Conservation (phyloP, 2,329 filamentous ascomycete genomes). For the Aschersonia sp. region DNA sequence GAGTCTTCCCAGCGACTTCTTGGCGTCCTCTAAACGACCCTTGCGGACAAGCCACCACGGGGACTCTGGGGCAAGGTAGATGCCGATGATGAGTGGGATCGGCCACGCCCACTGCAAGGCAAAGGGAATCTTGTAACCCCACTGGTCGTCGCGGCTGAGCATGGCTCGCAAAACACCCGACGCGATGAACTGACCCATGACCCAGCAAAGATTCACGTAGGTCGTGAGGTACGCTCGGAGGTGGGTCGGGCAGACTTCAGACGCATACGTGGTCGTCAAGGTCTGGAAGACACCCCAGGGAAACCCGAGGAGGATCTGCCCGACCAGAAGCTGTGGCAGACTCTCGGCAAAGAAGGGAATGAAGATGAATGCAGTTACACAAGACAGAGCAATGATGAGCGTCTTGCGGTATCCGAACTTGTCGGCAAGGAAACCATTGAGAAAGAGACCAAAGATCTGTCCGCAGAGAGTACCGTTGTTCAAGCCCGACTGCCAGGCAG, state of each 20-base stretch:
- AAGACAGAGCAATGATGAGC: slow-evolving; percentile 25
- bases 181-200: slow-evolving; percentile 31
- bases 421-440: slow-evolving; percentile 33
- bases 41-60: slow-evolving; percentile 35
- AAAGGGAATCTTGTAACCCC: slow-evolving; percentile 33
- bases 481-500: slow-evolving; percentile 37
- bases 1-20: slow-evolving; percentile 22
- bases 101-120: slow-evolving; percentile 35
- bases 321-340: slow-evolving; percentile 25
- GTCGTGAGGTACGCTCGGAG: slow-evolving; percentile 34
- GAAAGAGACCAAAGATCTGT: slow-evolving; percentile 33
- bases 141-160: slow-evolving; percentile 20
- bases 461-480: slow-evolving; percentile 32
- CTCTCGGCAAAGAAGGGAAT: slow-evolving; percentile 30
- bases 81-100: slow-evolving; percentile 25
- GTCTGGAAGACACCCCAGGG: slow-evolving; percentile 34
- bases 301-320: slow-evolving; percentile 30
- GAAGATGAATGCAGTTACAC: slow-evolving; percentile 29
- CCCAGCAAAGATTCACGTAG: slow-evolving; percentile 35
- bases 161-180: slow-evolving; percentile 27
- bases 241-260: slow-evolving; percentile 29
- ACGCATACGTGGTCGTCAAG: slow-evolving; percentile 30
- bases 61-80: slow-evolving; percentile 31
- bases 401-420: slow-evolving; percentile 31
- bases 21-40: slow-evolving; percentile 22